Evolutionary conservation across 805 yeast genomes (phyloP).

Genomic region (Cyberlindnera mycetangii): DNA sequence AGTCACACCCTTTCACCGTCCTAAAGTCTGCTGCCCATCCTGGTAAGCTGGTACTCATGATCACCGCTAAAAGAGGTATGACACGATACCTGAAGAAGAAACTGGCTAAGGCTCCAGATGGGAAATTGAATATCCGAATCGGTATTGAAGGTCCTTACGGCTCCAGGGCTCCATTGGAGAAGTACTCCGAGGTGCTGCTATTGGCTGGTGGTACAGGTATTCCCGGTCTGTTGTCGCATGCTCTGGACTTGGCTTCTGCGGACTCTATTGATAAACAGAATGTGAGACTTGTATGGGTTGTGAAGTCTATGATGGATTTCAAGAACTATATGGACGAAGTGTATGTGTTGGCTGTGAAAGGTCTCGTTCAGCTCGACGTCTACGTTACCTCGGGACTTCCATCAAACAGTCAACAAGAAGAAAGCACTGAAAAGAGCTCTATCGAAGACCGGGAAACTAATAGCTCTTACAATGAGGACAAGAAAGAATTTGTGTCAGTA

Average conservation of each 20-base stretch:
- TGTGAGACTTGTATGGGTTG: conserved; percentile 59
- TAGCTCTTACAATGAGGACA: conserved; percentile 35
- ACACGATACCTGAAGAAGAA: conserved; percentile 42
- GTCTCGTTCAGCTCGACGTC: conserved; percentile 32
- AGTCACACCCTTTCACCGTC: conserved; percentile 72
- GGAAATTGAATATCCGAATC: conserved; percentile 34
- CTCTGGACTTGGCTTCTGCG: conserved; percentile 27
- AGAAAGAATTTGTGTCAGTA: conserved; percentile 24
- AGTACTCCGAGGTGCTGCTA: conserved; percentile 37
- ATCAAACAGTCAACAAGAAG: conserved; percentile 30
- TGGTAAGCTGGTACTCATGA: conserved; percentile 39
- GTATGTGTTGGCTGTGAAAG: conserved; percentile 21
- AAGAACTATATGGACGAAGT: conserved; percentile 48
- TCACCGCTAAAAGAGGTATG: conserved; percentile 55
- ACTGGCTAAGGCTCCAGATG: conserved; percentile 24
- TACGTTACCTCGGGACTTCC: conserved; percentile 36
- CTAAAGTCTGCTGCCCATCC: conserved; percentile 39
- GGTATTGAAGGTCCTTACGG: conserved; percentile 68
- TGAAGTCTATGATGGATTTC: conserved; percentile 50
- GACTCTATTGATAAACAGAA: conserved; percentile 29
- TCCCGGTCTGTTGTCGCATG: conserved; percentile 47
- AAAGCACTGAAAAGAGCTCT: neutral
- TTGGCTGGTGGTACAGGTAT: conserved; percentile 55
- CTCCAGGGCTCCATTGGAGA: conserved; percentile 35
- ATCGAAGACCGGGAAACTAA: conserved; percentile 38